Evolutionary conservation across 2,329 filamentous ascomycete species (phyloP), one percentile per base, ranked within the genome.

Genomic region (Aspergillus novoparasiticus): DNA sequence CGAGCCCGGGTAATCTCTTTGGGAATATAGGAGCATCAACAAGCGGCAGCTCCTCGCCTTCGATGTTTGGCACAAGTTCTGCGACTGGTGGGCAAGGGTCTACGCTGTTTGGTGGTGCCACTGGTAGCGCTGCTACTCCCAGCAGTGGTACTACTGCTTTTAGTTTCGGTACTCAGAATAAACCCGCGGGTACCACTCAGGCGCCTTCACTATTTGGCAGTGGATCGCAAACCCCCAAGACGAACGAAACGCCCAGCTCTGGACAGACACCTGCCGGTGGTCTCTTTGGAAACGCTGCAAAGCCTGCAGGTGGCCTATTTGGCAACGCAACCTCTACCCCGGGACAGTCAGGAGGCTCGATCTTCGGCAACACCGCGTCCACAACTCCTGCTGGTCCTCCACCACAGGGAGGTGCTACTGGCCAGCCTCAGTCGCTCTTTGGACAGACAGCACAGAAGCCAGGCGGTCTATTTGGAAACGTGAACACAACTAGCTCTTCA

Each of bases 371-470:
- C 57, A 79, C 75, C 61, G 68, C 76, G 56, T 84, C 82, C 19
- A 84, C 83, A 21, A 84, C 82, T 36, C 83, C 83, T 57, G 82
- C 82, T 59, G 82, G 82, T 8, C 81, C 81, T 64, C 82, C 83
- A 32, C 81, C 82, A 36, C 65, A 72, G 34, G 69, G 66, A 45
- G 64, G 67, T 45, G 67, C 77, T 48, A 67, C 72, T 23, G 73
- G 72, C 10, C 66, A 72, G 71, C 70, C 66, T 61, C 74, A 66
- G 64, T 63, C 70, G 50, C 66, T 75, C 23, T 75, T 75, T 58
- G 69, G 70, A 36, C 71, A 73, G 54, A 30, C 63, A 19, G 66
- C 65, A 55, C 69, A 70, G 59, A 73, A 77, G 59, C 64, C 76
- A 39, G 66, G 68, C 16, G 67, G 61, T 54, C 64, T 73, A 9